Base-by-base conservation (phyloP, 2,329 filamentous ascomycete genomes). In the Aspergillus spinulosporus region DNA sequence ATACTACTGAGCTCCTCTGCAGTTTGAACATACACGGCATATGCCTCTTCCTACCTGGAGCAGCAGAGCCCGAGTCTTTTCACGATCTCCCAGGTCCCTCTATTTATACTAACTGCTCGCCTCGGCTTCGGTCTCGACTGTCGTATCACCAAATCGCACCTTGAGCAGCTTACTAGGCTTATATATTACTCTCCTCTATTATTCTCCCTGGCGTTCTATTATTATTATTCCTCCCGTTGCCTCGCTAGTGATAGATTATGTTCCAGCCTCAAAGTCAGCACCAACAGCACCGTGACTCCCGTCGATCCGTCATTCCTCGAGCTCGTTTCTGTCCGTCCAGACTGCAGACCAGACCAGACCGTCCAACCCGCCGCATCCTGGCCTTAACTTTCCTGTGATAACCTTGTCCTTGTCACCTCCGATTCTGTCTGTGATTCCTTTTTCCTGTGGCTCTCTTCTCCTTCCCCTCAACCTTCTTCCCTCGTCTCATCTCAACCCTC, bases 341-440 rank as follows among this genome's bases (percentile, higher is more conserved):
- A 46, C 45, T 47, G 26, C 26, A 28, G 26, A 28, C 26, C 26
- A 28, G 26, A 28, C 59, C 52, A 56, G 54, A 56, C 57, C 49
- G 44, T 58, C 55, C 50, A 42, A 60, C 56, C 26, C 53, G 34
- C 59, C 61, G 58, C 59, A 63, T 52, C 56, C 54, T 54, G 58
- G 58, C 54, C 56, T 63, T 61, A 60, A 61, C 32, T 59, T 59
- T 57, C 31, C 56, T 55, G 53, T 60, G 61, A 62, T 55, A 60
- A 57, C 54, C 55, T 54, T 55, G 47, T 49, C 47, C 52, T 54
- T 57, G 59, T 53, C 61, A 57, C 54, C 49, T 60, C 43, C 59
- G 54, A 61, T 57, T 34, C 56, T 53, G 29, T 57, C 50, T 58
- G 49, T 53, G 50, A 46, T 53, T 59, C 39, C 48, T 59, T 58